Evolutionary conservation across 2,329 filamentous ascomycete genomes (phyloP).

Genomic region (Nigrospora osmanthi): DNA sequence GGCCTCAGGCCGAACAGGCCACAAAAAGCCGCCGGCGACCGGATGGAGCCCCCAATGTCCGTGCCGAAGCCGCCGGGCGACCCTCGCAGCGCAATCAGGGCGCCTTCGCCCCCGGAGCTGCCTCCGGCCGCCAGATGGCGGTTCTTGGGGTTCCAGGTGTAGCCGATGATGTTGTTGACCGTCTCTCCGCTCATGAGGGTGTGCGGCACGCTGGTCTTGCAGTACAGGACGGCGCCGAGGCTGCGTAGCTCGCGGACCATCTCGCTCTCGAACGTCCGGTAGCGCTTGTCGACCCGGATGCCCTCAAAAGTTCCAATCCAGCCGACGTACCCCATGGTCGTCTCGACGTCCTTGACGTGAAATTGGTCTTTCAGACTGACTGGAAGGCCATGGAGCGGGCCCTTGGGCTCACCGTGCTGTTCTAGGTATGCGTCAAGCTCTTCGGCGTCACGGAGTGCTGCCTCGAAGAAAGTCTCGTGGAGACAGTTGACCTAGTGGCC

Average conservation of each 20-base stretch:
- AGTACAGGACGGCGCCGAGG: slow-evolving; percentile 8
- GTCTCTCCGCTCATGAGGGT: slow-evolving; percentile 4
- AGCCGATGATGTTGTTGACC: slow-evolving; percentile 29
- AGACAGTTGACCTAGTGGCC: background rate
- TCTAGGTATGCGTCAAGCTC: background rate
- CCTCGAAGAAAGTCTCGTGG: slow-evolving; percentile 1
- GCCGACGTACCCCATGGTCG: slow-evolving; percentile 14
- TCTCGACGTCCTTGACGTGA: slow-evolving; percentile 13
- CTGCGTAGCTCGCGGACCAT: slow-evolving; percentile 4
- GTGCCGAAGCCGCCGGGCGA: slow-evolving; percentile 25
- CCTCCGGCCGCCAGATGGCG: slow-evolving; percentile 29
- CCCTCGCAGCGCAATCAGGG: slow-evolving; percentile 23
- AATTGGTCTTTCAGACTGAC: slow-evolving; percentile 19
- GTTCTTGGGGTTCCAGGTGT: slow-evolving; percentile 30
- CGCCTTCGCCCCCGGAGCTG: slow-evolving; percentile 34
- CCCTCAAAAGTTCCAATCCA: slow-evolving; percentile 5
- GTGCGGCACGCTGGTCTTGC: slow-evolving; percentile 22
- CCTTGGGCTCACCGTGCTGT: background rate
- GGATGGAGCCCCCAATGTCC: slow-evolving; percentile 24
- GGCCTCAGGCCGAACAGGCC: slow-evolving; percentile 21
- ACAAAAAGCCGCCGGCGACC: slow-evolving; percentile 22
- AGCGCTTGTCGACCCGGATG: slow-evolving; percentile 1
- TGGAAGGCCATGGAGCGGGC: slow-evolving; percentile 14
- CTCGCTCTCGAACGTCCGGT: background rate
- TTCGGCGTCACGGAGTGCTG: slow-evolving; percentile 1